Conservation (phyloP, 2,329 filamentous ascomycete genomes). For the Septoria linicola region DNA sequence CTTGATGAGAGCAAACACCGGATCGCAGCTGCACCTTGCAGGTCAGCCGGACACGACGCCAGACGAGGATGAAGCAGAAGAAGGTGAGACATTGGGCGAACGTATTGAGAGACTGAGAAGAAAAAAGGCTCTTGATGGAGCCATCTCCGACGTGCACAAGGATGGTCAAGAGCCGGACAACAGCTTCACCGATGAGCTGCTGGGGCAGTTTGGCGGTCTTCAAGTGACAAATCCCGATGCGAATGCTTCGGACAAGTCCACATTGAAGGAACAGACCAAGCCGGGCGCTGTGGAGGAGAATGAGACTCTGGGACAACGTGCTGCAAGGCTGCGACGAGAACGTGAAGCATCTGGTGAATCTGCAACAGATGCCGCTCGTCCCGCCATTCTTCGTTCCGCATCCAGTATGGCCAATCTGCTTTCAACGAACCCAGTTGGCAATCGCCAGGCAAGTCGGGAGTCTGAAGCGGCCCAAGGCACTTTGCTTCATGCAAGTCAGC, state of each 20-base stretch:
- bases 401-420: constrained; percentile 64
- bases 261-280: constrained; percentile 16
- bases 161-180: constrained; percentile 46
- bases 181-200: constrained; percentile 67
- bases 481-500: constrained; percentile 39
- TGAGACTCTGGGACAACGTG: constrained; percentile 76
- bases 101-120: constrained; percentile 65
- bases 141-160: constrained; percentile 42
- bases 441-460: constrained; percentile 17
- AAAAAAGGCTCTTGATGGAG: constrained; percentile 51
- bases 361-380: constrained; percentile 47
- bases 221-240: constrained; percentile 41
- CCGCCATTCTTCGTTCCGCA: constrained; percentile 41
- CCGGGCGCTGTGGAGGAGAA: constrained; percentile 44
- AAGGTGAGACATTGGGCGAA: constrained; percentile 66
- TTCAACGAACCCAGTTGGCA: constrained; percentile 41
- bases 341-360: constrained; percentile 47
- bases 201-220: constrained; percentile 61
- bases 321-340: constrained; percentile 70
- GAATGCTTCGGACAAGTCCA: constrained; percentile 38
- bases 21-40: constrained; percentile 30
- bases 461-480: constrained; percentile 37
- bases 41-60: constrained; percentile 32
- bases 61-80: constrained; percentile 38
- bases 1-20: constrained; percentile 22